These are phyloP conservation scores for Sphaerulina populicola DNA, from an alignment of 2,329 filamentous ascomycete species.

Conservation along the genomic window DNA sequence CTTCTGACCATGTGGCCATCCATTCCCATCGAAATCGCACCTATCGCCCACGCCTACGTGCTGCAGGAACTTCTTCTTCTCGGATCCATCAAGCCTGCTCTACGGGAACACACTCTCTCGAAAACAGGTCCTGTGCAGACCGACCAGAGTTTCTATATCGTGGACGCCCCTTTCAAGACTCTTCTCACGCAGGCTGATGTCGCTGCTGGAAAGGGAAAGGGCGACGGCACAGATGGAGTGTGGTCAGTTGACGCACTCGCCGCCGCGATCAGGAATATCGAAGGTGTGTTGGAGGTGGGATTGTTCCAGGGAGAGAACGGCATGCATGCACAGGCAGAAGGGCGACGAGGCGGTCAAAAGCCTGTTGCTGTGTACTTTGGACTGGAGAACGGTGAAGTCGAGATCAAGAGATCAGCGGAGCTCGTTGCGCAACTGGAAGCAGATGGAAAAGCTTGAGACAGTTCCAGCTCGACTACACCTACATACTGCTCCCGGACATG, in stretches of 20 bases:
- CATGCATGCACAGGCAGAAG: constrained; percentile 52
- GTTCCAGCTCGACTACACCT: too few relatives aligned
- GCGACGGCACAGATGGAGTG: constrained; percentile 45
- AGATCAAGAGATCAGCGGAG: constrained; percentile 24
- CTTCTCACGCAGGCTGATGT: constrained; percentile 59
- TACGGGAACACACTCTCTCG: constrained; percentile 63
- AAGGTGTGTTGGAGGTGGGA: constrained; percentile 84
- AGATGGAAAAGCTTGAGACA: not conserved
- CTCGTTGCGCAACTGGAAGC: constrained; percentile 6
- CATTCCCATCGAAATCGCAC: constrained; percentile 90
- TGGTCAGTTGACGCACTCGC: constrained; percentile 77
- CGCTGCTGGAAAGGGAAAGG: constrained; percentile 31
- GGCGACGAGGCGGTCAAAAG: constrained; percentile 67
- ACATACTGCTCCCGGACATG: too few relatives aligned
- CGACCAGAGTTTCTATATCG: constrained; percentile 79
- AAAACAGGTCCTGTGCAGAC: constrained; percentile 80
- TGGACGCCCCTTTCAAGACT: constrained; percentile 77
- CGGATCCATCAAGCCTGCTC: constrained; percentile 60
- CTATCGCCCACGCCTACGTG: constrained; percentile 70
- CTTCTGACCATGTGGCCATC: constrained; percentile 69
- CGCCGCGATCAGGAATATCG: constrained; percentile 65
- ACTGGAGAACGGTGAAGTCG: constrained; percentile 54
- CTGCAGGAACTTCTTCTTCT: constrained; percentile 62
- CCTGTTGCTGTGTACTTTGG: constrained; percentile 94
- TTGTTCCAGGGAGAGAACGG: constrained; percentile 81